Percentiles rank a stretch among this genome's conserved stretches.
These are phyloP conservation scores for Cymodocea nodosa DNA, from an alignment of 116 monocot genomes.

Conservation along the genomic window DNA sequence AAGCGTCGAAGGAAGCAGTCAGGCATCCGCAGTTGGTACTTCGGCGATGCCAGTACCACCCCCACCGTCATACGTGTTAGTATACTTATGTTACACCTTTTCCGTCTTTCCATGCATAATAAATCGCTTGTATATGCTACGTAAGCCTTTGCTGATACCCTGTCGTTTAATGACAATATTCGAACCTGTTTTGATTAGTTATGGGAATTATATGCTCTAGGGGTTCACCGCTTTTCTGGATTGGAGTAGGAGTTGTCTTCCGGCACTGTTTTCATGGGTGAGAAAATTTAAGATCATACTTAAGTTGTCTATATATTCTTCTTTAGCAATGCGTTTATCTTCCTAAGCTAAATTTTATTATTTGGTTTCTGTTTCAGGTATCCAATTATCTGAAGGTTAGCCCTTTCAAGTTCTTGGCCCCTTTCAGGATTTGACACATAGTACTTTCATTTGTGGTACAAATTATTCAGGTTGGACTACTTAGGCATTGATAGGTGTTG, in stretches of 20 bases:
- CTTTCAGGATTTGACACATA: no score
- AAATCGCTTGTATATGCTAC: neutral
- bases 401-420: slow-evolving; percentile 5
- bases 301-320: neutral
- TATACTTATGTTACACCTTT: slow-evolving; percentile 1
- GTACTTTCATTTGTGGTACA: no score
- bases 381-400: slow-evolving; percentile 67
- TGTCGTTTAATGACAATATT: neutral
- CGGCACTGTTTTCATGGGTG: slow-evolving; percentile 64
- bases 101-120: neutral
- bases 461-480: no score
- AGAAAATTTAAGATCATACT: slow-evolving; percentile 11
- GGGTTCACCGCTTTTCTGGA: no score
- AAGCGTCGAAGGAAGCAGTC: slow-evolving; percentile 34
- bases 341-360: neutral
- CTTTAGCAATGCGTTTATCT: neutral
- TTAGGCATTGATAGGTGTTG: no score
- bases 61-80: slow-evolving; percentile 48
- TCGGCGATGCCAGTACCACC: slow-evolving; percentile 38
- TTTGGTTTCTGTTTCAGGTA: slow-evolving; percentile 25
- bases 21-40: slow-evolving; percentile 34
- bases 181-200: neutral
- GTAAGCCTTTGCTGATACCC: neutral
- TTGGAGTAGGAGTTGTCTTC: slow-evolving; percentile 74
- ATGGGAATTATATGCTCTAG: no score